These are phyloP conservation scores for Lactarius quietus DNA, from an alignment of 768 basidiomycete genomes.

Conservation along the genomic window DNA sequence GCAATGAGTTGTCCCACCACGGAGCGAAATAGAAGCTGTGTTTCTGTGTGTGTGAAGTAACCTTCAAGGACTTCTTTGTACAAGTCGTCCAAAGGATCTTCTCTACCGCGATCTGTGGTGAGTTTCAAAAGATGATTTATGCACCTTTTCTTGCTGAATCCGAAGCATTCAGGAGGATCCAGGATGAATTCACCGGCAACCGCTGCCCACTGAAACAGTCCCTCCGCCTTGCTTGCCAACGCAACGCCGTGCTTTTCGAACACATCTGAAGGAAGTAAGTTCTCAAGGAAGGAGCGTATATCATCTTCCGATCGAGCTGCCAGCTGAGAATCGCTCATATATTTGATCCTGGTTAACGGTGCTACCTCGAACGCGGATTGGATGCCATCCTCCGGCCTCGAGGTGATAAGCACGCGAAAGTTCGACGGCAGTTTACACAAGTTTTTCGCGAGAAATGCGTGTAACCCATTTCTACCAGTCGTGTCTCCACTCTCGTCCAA, in stretches of 20 bases:
- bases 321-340: not conserved
- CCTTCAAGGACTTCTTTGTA: conserved; percentile 1
- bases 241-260: too few relatives aligned
- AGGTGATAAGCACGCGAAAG: not conserved
- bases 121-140: not conserved
- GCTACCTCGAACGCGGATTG: not conserved
- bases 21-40: not conserved
- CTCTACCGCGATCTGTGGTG: not conserved
- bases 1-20: conserved; percentile 4
- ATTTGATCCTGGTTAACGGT: not conserved
- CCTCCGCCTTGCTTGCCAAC: too few relatives aligned
- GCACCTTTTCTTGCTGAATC: not conserved
- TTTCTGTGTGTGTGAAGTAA: not conserved
- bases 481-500: too few relatives aligned
- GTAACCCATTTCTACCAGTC: too few relatives aligned
- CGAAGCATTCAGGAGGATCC: too few relatives aligned
- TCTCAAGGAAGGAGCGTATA: not conserved
- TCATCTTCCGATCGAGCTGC: not conserved
- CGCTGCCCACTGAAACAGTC: not conserved
- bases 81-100: not conserved
- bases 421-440: too few relatives aligned
- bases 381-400: not conserved
- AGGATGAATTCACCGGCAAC: not conserved
- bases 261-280: too few relatives aligned
- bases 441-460: too few relatives aligned